Percentiles rank a stretch among this genome's conserved stretches.
These are phyloP conservation scores for Eutypella sp. DNA, from an alignment of 2,329 filamentous ascomycete genomes.

Conservation along the genomic window DNA sequence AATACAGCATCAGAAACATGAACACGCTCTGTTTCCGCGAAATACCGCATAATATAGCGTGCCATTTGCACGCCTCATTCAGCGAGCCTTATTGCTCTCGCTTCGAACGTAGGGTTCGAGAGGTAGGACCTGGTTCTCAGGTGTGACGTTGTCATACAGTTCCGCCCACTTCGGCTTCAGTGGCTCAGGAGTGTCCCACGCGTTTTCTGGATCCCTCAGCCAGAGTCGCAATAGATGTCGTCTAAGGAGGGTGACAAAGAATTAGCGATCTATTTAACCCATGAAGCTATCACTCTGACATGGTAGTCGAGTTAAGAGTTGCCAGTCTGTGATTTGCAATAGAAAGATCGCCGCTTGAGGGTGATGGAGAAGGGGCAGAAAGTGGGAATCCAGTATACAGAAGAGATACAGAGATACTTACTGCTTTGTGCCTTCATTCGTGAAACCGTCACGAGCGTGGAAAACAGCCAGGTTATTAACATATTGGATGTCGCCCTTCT, in stretches of 20 bases:
- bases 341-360: constrained; percentile 28
- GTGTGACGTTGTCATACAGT: constrained; percentile 47
- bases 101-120: constrained; percentile 47
- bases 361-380: constrained; percentile 15
- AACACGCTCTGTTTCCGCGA: too few relatives aligned
- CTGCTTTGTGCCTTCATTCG: constrained; percentile 38
- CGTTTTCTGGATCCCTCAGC: constrained; percentile 43
- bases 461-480: constrained; percentile 52
- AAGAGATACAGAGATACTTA: too few relatives aligned
- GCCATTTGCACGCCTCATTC: too few relatives aligned
- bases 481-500: constrained; percentile 49
- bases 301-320: neutral
- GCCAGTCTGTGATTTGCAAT: constrained; percentile 17
- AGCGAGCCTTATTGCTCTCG: constrained; percentile 28
- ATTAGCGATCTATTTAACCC: neutral
- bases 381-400: too few relatives aligned
- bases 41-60: too few relatives aligned
- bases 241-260: too few relatives aligned
- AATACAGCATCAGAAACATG: too few relatives aligned
- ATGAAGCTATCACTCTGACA: neutral
- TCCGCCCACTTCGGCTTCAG: constrained; percentile 45
- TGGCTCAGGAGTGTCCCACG: constrained; percentile 41
- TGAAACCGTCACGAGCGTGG: constrained; percentile 47
- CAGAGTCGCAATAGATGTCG: constrained; percentile 47
- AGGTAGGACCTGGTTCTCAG: constrained; percentile 50